These are phyloP conservation scores for Oemleria cerasiformis DNA, from an alignment of 306 rosid genomes.

Conservation along the genomic window DNA sequence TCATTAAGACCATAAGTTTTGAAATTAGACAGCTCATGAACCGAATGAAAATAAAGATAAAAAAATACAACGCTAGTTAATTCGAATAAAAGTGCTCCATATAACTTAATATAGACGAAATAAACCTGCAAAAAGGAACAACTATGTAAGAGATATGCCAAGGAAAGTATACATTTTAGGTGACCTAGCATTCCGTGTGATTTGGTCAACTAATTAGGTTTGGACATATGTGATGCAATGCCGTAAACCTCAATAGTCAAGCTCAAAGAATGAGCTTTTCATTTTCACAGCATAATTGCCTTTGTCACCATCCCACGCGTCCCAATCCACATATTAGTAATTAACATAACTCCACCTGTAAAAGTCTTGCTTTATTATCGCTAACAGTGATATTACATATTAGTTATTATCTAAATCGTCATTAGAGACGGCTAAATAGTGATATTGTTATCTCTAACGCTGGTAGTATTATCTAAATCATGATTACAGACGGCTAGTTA, in stretches of 20 bases:
- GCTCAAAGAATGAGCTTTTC: not conserved
- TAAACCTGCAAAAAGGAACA: too few relatives aligned
- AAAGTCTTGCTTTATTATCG: too few relatives aligned
- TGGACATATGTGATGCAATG: not conserved
- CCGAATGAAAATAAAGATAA: too few relatives aligned
- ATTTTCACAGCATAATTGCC: not conserved
- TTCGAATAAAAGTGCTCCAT: too few relatives aligned
- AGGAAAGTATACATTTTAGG: not conserved
- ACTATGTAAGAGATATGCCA: not conserved
- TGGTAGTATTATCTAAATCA: not conserved
- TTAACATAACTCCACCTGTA: not conserved
- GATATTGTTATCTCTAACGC: not conserved
- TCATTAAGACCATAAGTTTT: too few relatives aligned
- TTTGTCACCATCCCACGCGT: not conserved
- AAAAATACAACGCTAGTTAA: too few relatives aligned
- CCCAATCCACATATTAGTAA: not conserved
- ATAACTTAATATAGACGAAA: too few relatives aligned
- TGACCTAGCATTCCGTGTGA: constrained; percentile 1
- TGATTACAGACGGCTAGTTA: not conserved
- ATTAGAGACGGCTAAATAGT: too few relatives aligned
- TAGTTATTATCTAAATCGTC: too few relatives aligned
- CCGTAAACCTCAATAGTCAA: not conserved
- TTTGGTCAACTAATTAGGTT: not conserved
- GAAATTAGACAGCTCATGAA: too few relatives aligned
- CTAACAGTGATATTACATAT: too few relatives aligned